Evolutionary conservation across 345 rosid species (phyloP), one percentile per base, ranked within the genome.

Genomic region (Cardamine resedifolia): DNA sequence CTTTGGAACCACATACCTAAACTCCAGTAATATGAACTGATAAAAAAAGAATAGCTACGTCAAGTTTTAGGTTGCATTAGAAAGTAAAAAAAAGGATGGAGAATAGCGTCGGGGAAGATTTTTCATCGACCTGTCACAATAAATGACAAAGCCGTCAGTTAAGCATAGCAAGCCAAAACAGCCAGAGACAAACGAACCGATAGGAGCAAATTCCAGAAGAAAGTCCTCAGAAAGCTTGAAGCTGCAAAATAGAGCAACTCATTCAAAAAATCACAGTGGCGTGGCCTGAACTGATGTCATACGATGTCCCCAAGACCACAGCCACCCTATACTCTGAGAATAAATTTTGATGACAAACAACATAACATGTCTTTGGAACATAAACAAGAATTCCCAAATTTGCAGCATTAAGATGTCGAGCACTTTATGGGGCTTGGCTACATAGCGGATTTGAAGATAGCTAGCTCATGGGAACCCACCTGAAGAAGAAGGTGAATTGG

Each of bases 381-480:
- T 14, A 83, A 58, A 83, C 67, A 78, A 55, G 80, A 61, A 75
- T 58, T 68, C 77, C 86, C 84, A 80, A 65, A 72, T 78, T 74
- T 69, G 87, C 90, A 86, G 81, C 90, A 90, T 82, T 78, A 83
- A 71, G 52, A 81, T 58, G 90, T 73, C 51, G 82, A 79, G 65
- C 81, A 82, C 67, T 90, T 90, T 87, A 86, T 83, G 87, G 73
- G 71, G 85, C 87, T 73, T 83, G 84, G 78, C 89, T 88, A 91
- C 84, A 89, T 83, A 91, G 87, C 83, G 86, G 90, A 78, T 83
- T 81, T 82, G 87, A 90, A 88, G 92, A 86, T 84, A 86, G 88
- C 88, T 84, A 86, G 88, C 89, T 84, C 87, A 86, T 77, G n/a
- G 86, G 93, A 92, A 95, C 99, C 98, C 96, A 95, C 99, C 98